Conservation (phyloP, 2,329 filamentous ascomycete species). For the Conoideocrella luteorostrata region DNA sequence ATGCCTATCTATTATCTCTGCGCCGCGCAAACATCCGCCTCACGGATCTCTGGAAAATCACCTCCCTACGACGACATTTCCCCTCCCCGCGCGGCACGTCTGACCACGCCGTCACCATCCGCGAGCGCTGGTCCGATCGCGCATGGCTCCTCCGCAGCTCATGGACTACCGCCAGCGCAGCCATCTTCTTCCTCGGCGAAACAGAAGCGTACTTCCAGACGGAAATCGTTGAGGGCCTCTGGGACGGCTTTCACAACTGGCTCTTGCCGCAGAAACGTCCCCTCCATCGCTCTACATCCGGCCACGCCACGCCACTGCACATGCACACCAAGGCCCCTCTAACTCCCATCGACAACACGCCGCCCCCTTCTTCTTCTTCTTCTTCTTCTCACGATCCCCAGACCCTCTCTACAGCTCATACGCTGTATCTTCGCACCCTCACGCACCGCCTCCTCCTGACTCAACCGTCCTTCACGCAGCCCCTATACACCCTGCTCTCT, state of each 20-base stretch:
- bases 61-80: conserved; percentile 68
- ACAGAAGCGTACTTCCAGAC: conserved; percentile 84
- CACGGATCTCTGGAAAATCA: conserved; percentile 81
- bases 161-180: conserved; percentile 85
- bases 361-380: too few relatives aligned
- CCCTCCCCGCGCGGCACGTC: conserved; percentile 61
- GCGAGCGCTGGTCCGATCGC: conserved; percentile 58
- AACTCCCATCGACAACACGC: not conserved
- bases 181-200: conserved; percentile 84
- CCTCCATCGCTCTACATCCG: not conserved
- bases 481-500: conserved; percentile 60
- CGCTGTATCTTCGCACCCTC: conserved; percentile 66
- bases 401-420: conserved; percentile 72
- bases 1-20: conserved; percentile 80
- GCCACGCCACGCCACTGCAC: not conserved
- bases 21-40: conserved; percentile 80
- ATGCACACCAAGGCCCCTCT: not conserved
- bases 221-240: conserved; percentile 76
- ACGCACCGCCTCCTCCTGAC: conserved; percentile 61
- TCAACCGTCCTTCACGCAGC: conserved; percentile 54
- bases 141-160: conserved; percentile 66
- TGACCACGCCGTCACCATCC: conserved; percentile 52
- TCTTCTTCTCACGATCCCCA: conserved; percentile 68
- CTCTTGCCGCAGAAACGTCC: conserved; percentile 40
- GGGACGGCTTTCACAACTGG: conserved; percentile 75